phyloP scores from a whole-genome alignment of 768 basidiomycete genomes.

The Erythrobasidium yunnanense region DNA sequence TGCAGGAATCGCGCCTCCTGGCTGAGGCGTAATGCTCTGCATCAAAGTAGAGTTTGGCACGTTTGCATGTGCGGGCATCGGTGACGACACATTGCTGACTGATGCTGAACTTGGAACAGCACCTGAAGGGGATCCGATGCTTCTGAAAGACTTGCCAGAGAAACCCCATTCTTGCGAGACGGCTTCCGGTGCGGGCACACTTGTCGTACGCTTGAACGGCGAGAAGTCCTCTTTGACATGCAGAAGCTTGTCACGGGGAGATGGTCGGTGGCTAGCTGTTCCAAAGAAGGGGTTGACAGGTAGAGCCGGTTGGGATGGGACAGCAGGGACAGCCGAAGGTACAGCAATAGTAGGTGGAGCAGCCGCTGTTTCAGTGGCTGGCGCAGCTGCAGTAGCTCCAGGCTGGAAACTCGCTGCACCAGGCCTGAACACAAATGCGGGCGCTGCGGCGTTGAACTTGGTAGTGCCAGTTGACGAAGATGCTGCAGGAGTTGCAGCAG shows the following conservation, averaged over 20 bases:
- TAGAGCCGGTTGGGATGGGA: neutral
- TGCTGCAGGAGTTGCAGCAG: neutral
- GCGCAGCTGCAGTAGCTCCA: neutral
- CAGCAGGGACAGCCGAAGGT: neutral
- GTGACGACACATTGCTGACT: neutral
- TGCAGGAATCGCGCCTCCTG: neutral
- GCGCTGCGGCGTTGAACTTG: conserved; percentile 24
- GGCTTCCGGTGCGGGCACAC: neutral
- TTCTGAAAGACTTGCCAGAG: conserved; percentile 8
- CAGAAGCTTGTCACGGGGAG: neutral
- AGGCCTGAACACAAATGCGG: conserved; percentile 15
- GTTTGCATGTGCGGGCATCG: neutral
- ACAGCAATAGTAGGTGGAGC: neutral
- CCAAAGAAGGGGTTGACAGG: conserved; percentile 21
- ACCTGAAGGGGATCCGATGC: neutral
- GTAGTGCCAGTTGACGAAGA: neutral
- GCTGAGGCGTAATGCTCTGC: conserved; percentile 9
- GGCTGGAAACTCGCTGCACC: neutral
- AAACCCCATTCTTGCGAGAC: conserved; percentile 10
- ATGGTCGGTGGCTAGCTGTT: neutral
- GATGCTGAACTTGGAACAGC: neutral
- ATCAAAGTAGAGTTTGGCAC: neutral
- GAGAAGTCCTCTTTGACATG: conserved; percentile 22
- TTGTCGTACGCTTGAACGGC: neutral
- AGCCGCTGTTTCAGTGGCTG: neutral